A percentile compares a stretch with the other conserved stretches of the same genome.
These are phyloP conservation scores for Chalara sp. DNA, from an alignment of 2,329 filamentous ascomycete genomes.

Conservation along the genomic window DNA sequence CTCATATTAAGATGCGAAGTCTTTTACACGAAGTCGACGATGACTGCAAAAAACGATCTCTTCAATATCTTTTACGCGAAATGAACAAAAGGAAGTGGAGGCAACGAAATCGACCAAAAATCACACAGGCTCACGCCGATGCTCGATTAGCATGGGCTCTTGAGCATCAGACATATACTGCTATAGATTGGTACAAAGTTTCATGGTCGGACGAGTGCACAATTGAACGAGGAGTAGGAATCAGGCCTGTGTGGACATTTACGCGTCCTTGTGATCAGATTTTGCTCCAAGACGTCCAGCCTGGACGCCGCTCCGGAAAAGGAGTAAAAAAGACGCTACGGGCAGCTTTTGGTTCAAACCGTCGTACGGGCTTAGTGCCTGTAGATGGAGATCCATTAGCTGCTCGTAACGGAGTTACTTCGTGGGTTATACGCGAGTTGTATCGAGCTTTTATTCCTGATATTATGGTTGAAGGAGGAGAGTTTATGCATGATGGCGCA, in stretches of 20 bases:
- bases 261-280: background rate
- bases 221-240: background rate
- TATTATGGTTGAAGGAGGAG: background rate
- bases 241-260: background rate
- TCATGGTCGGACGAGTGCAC: background rate
- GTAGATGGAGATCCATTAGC: background rate
- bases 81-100: background rate
- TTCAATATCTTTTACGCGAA: background rate
- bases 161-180: background rate
- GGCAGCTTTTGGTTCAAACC: background rate
- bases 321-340: background rate
- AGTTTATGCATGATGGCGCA: background rate
- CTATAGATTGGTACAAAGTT: background rate
- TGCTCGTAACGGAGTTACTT: background rate
- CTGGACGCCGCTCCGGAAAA: background rate
- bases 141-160: background rate
- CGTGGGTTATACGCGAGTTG: background rate
- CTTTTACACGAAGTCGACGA: background rate
- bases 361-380: background rate
- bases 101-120: background rate
- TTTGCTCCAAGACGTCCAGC: background rate
- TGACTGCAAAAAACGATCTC: background rate
- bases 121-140: background rate
- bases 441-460: background rate
- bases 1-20: background rate